Evolutionary conservation across 495 filamentous ascomycete species (phyloP).

Genomic region (Pseudevernia furfuracea): DNA sequence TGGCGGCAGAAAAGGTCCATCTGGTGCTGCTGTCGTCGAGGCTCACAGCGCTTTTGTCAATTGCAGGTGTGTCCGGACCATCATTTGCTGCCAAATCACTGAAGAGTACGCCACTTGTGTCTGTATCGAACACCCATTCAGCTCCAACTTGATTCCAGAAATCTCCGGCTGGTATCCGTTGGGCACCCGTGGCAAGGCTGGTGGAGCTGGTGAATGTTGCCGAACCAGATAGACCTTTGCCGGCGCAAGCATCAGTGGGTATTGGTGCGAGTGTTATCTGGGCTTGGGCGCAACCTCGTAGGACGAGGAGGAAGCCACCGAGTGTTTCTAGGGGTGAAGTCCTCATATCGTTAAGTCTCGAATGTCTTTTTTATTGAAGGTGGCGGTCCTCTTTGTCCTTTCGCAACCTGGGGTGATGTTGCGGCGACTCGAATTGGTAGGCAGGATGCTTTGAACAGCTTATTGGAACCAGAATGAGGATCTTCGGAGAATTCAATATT

Average conservation of each 20-base stretch:
- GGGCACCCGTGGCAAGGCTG: not conserved
- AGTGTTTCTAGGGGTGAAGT: not conserved
- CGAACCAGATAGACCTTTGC: conserved; percentile 4
- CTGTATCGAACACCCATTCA: conserved; percentile 15
- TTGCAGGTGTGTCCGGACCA: conserved; percentile 2
- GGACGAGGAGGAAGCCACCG: not conserved
- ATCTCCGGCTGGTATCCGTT: conserved; percentile 17
- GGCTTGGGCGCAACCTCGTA: not conserved
- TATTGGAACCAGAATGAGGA: not conserved
- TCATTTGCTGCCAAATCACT: conserved; percentile 11
- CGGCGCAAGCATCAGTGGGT: not conserved
- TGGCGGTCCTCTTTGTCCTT: not conserved
- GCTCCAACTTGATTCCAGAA: conserved; percentile 19
- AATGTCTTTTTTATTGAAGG: too few species aligned
- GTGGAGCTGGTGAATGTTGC: conserved; percentile 7
- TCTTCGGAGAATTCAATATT: too few species aligned
- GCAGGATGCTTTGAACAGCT: not conserved
- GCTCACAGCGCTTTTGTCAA: conserved; percentile 9
- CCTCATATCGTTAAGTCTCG: not conserved
- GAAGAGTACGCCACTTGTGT: conserved; percentile 20
- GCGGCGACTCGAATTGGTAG: not conserved
- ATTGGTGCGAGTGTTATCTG: conserved; percentile 1
- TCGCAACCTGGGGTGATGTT: not conserved
- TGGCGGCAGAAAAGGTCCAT: not conserved
- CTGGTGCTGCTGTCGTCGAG: conserved; percentile 12